Percentiles rank a stretch among this genome's conserved stretches.
These are phyloP conservation scores for Exophiala lecanii-corni DNA, from an alignment of 2,329 filamentous ascomycete genomes.

Conservation along the genomic window DNA sequence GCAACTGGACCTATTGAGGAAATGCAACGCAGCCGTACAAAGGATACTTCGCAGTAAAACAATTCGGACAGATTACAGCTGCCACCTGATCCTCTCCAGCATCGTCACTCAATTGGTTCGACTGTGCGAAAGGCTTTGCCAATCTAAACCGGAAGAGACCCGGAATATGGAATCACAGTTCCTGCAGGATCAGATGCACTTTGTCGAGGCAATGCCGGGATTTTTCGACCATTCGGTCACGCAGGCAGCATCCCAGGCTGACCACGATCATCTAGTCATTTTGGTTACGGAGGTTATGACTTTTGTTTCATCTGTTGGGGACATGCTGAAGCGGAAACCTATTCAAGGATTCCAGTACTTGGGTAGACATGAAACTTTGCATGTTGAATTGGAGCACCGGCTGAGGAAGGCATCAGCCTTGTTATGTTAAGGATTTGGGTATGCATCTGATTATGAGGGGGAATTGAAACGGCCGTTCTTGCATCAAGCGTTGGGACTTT, in stretches of 20 bases:
- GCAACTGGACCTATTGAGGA: constrained; percentile 22
- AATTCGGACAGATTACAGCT: constrained; percentile 23
- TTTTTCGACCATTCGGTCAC: constrained; percentile 11
- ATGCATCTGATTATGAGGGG: not conserved
- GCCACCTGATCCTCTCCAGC: constrained; percentile 24
- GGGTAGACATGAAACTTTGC: constrained; percentile 23
- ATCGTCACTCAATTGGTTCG: constrained; percentile 21
- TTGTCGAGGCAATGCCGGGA: constrained; percentile 12
- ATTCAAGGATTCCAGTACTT: constrained; percentile 23
- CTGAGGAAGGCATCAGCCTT: constrained; percentile 14
- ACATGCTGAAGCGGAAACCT: constrained; percentile 24
- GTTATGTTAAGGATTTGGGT: constrained; percentile 7
- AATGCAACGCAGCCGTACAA: constrained; percentile 22
- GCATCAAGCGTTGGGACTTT: not conserved
- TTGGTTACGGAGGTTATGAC: constrained; percentile 17
- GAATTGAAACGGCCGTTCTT: not conserved
- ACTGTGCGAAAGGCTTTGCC: constrained; percentile 21
- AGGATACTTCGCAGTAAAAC: constrained; percentile 19
- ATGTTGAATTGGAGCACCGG: constrained; percentile 23
- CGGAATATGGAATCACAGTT: constrained; percentile 14
- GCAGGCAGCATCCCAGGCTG: not conserved
- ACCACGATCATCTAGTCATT: constrained; percentile 6
- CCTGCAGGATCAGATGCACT: constrained; percentile 19
- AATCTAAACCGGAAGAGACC: constrained; percentile 5
- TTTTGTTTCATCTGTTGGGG: constrained; percentile 16